phyloP scores from a whole-genome alignment of 352 stramenopile species.

The Thalassiosira ordinaria region DNA sequence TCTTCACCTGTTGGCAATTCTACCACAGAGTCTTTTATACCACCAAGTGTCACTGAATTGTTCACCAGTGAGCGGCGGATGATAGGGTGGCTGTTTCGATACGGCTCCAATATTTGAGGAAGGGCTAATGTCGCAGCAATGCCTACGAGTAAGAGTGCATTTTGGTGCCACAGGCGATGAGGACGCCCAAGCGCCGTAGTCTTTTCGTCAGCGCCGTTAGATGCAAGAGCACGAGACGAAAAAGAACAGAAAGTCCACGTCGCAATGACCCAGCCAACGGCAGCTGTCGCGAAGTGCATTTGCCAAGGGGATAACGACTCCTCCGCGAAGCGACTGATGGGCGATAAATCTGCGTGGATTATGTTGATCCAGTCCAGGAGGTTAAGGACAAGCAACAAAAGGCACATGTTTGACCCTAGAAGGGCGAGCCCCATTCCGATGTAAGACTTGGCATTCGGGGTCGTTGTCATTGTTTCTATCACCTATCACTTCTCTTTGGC shows the following conservation, averaged over 20 bases:
- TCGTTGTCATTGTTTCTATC: too few relatives aligned
- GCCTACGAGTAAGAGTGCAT: neutral
- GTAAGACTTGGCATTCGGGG: neutral
- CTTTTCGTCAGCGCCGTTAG: neutral
- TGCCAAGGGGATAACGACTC: neutral
- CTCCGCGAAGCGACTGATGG: neutral
- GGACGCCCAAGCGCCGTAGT: neutral
- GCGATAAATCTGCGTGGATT: slow-evolving; percentile 1
- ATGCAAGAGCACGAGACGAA: neutral
- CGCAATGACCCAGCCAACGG: slow-evolving; percentile 3
- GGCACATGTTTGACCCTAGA: slow-evolving; percentile 13
- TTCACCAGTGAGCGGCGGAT: slow-evolving; percentile 8
- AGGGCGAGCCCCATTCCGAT: slow-evolving; percentile 23
- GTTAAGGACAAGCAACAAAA: slow-evolving; percentile 9
- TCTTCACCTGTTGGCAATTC: neutral
- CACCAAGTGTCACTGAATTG: neutral
- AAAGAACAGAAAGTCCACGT: slow-evolving; percentile 6
- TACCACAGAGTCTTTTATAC: too few relatives aligned
- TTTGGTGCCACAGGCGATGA: neutral
- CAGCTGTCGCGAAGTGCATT: slow-evolving; percentile 10
- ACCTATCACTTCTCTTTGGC: too few relatives aligned
- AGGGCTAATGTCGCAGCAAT: slow-evolving; percentile 1
- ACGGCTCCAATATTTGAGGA: neutral
- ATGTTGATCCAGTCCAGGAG: slow-evolving; percentile 8
- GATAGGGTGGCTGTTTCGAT: slow-evolving; percentile 17